Conservation (phyloP, 805 yeast genomes). For the Cyberlindnera veronae region DNA sequence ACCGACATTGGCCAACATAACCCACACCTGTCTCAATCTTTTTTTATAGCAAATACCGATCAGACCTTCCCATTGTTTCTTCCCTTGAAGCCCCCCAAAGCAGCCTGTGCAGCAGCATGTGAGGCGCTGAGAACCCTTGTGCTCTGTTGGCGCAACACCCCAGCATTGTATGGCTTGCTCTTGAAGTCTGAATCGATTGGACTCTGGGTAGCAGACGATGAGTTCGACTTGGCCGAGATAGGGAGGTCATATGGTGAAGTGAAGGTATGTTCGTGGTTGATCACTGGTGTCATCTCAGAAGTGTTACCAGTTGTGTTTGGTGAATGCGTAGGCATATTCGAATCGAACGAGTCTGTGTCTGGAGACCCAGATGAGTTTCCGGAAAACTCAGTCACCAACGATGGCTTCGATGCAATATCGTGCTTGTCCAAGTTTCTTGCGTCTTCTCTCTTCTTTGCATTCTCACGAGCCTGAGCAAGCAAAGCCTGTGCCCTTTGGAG, state of each 20-base stretch:
- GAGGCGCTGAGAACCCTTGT: conserved; percentile 17
- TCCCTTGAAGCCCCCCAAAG: conserved; percentile 5
- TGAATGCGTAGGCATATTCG: conserved; percentile 26
- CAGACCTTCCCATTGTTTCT: not conserved
- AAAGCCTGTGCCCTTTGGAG: conserved; percentile 83
- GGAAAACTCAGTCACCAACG: conserved; percentile 18
- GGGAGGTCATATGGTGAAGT: conserved; percentile 60
- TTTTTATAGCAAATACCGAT: no score
- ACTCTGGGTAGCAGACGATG: conserved; percentile 15
- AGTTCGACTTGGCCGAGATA: conserved; percentile 35
- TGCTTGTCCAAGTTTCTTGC: conserved; percentile 27
- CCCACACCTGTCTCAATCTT: no score
- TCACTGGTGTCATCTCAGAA: conserved; percentile 32
- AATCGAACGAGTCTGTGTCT: conserved; percentile 29
- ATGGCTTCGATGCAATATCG: conserved; percentile 15
- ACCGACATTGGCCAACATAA: no score
- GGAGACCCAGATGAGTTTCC: conserved; percentile 33
- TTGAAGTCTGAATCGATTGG: conserved; percentile 24
- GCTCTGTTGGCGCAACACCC: conserved; percentile 22
- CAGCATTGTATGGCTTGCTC: conserved; percentile 22
- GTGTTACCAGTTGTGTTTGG: conserved; percentile 38
- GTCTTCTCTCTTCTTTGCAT: conserved; percentile 53
- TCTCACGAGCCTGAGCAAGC: conserved; percentile 78
- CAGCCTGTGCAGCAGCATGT: conserved; percentile 22
- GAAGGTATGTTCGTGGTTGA: conserved; percentile 32